Evolutionary conservation across 495 filamentous ascomycete genomes (phyloP).

Genomic region (Neurospora pannonica): DNA sequence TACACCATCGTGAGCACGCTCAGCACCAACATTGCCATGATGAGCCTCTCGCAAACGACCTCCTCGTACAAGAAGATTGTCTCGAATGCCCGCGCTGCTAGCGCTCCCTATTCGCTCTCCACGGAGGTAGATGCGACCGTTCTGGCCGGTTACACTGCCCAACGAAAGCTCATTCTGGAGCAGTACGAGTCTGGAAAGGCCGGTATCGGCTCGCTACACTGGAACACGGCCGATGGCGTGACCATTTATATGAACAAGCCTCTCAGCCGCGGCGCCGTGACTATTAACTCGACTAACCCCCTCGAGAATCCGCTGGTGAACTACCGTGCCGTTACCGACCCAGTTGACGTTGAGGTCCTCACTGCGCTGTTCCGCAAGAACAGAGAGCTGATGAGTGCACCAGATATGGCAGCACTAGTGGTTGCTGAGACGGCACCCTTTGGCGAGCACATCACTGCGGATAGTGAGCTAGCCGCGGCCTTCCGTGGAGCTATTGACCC

Average conservation of each 20-base stretch:
- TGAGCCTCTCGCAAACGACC: conserved; percentile 27
- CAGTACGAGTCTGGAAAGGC: conserved; percentile 15
- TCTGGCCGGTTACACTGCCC: conserved; percentile 24
- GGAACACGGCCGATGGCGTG: conserved; percentile 23
- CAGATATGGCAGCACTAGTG: conserved; percentile 28
- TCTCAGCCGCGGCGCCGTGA: conserved; percentile 32
- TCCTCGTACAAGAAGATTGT: conserved; percentile 20
- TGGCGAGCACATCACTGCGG: conserved; percentile 11
- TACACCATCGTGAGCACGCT: conserved; percentile 23
- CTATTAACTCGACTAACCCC: conserved; percentile 29
- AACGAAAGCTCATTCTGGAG: conserved; percentile 20
- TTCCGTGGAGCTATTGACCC: conserved; percentile 22
- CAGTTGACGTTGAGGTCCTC: conserved; percentile 22
- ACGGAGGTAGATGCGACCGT: conserved; percentile 25
- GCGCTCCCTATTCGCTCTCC: conserved; percentile 27
- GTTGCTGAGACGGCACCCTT: conserved; percentile 26
- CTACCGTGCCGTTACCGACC: conserved; percentile 26
- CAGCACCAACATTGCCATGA: conserved; percentile 25
- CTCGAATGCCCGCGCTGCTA: conserved; percentile 17
- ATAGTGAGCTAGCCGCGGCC: conserved; percentile 18
- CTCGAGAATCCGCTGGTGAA: conserved; percentile 23
- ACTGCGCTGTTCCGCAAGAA: conserved; percentile 24
- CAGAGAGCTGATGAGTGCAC: conserved; percentile 31
- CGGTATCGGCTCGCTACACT: conserved; percentile 21
- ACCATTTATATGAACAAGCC: conserved; percentile 30